phyloP scores from a whole-genome alignment of 805 yeast species.

The Candida quercuum region DNA sequence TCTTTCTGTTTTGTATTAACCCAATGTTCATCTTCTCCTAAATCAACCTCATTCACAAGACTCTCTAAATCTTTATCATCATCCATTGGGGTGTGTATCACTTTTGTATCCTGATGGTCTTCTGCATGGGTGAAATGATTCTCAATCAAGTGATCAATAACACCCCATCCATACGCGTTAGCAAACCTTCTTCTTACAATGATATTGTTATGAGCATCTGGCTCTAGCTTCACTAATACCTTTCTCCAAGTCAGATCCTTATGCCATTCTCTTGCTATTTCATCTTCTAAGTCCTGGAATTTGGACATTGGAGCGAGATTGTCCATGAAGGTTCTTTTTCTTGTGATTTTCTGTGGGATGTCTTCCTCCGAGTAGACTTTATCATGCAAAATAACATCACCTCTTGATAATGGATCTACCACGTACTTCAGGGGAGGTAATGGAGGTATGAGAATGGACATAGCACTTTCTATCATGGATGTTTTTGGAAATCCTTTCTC shows the following conservation, averaged over 20 bases:
- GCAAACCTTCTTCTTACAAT: conserved; percentile 66
- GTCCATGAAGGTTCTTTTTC: conserved; percentile 23
- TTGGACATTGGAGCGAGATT: conserved; percentile 30
- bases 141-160: conserved; percentile 61
- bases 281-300: conserved; percentile 52
- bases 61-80: conserved; percentile 8
- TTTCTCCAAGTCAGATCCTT: conserved; percentile 67
- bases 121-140: conserved; percentile 43
- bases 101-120: not conserved
- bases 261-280: conserved; percentile 67
- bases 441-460: conserved; percentile 64
- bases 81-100: conserved; percentile 6
- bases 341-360: conserved; percentile 30
- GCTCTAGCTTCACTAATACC: conserved; percentile 57
- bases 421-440: conserved; percentile 57
- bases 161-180: conserved; percentile 84
- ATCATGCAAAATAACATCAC: conserved; percentile 62
- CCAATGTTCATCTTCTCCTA: conserved; percentile 36
- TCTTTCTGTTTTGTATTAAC: conserved; percentile 33
- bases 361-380: conserved; percentile 50
- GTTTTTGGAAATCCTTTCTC: conserved; percentile 47
- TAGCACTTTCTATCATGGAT: conserved; percentile 65
- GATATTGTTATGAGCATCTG: conserved; percentile 77
- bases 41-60: conserved; percentile 10
- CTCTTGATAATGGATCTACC: conserved; percentile 57